Base-by-base conservation (phyloP, 495 filamentous ascomycete genomes). In the Pseudoneurospora amorphoporcata region DNA sequence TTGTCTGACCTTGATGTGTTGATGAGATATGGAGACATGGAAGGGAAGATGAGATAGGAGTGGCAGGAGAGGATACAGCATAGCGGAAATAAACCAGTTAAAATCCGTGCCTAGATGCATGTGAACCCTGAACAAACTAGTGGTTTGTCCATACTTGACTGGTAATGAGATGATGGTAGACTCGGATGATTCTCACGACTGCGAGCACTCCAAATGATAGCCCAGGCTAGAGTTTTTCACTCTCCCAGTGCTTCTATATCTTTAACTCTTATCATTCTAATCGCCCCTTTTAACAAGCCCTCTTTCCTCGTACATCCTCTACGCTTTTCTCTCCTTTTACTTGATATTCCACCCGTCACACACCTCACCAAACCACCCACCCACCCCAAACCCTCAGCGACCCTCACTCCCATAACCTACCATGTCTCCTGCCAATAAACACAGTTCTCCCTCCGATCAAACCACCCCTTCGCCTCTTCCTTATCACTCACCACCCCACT, bases 391-490 rank as follows among this genome's bases (percentile, higher is more conserved):
- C 43, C n/a, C 43, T n/a, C 17, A 47, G n/a, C 47, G 32, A 29
- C 10, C 10, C 5, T 58, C 9, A 12, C 2, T 29, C 19, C 23
- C 4, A 19, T 4, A 32, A 32, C 53, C 23, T 75, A 86, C 84
- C 84, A 86, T 16, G 82, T 82, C 72, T 86, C 84, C 76, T 86
- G 83, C 83, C 84, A 86, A 70, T 81, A 79, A 4, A 74, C 77
- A 9, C 80, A 71, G 1, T 72, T 70, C 0, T 68, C 37, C 32
- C 32, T 65, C 39, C 75, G 45, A 12, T 75, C 72, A 17, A 86
- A 58, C 71, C 76, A 74, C 74, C 43, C 61, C 71, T 79, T 77
- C 16, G 82, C 84, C 70, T 72, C 69, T 47, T 77, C 79, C 29
- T 68, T 71, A 39, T 76, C 70, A 8, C 61, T 68, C 0, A 76